Evolutionary conservation across 2,329 filamentous ascomycete genomes (phyloP).

Genomic region (Pestalotiopsis sp.): DNA sequence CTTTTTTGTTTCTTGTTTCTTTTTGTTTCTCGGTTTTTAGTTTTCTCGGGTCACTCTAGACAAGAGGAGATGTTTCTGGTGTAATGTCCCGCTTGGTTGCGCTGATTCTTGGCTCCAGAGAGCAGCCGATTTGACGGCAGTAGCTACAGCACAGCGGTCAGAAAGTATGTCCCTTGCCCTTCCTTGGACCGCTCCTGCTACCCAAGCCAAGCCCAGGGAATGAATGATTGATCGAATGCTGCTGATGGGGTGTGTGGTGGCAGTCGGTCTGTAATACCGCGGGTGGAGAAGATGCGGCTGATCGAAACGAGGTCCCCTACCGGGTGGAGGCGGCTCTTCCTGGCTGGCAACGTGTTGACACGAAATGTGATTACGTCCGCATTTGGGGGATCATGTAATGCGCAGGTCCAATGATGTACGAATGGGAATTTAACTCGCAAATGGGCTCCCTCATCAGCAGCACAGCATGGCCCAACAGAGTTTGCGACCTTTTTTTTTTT

Average conservation of each 20-base stretch:
- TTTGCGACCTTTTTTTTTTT: neutral
- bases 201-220: neutral
- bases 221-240: neutral
- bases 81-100: neutral
- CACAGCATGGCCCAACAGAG: neutral
- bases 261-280: constrained; percentile 1
- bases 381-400: neutral
- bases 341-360: constrained; percentile 9
- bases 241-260: neutral
- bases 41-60: neutral
- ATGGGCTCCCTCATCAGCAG: neutral
- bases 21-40: neutral
- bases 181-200: neutral
- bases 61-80: neutral
- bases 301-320: constrained; percentile 11
- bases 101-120: neutral
- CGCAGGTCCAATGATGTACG: neutral
- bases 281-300: constrained; percentile 12
- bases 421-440: neutral
- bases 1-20: neutral
- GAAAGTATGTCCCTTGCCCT: neutral
- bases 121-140: neutral
- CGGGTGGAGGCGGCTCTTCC: constrained; percentile 11
- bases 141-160: neutral
- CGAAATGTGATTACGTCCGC: constrained; percentile 12